phyloP scores from a whole-genome alignment of 2,329 filamentous ascomycete species.

The Volutella citrinella region DNA sequence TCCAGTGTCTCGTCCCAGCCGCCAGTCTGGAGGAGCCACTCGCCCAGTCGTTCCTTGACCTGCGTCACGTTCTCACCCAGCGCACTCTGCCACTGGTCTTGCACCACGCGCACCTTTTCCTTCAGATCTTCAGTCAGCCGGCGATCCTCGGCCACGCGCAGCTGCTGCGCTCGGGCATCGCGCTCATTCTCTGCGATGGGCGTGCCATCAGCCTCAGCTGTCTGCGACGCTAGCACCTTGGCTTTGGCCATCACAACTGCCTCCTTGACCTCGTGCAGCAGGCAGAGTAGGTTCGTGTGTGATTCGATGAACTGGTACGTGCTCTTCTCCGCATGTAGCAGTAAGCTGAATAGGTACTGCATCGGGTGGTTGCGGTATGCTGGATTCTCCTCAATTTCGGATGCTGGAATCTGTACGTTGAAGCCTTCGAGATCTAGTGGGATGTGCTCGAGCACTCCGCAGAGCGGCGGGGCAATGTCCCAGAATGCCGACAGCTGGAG shows the following conservation, averaged over 20 bases:
- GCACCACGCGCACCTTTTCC: constrained; percentile 87
- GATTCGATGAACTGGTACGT: constrained; percentile 97
- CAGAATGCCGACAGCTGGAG: constrained; percentile 92
- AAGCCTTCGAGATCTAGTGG: constrained; percentile 60
- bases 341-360: constrained; percentile 83
- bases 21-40: constrained; percentile 71
- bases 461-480: constrained; percentile 88
- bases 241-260: constrained; percentile 69
- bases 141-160: constrained; percentile 64
- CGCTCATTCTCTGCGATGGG: constrained; percentile 31
- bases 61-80: constrained; percentile 73
- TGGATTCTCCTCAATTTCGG: constrained; percentile 84
- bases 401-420: constrained; percentile 70
- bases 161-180: constrained; percentile 46
- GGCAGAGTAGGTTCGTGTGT: constrained; percentile 85
- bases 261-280: constrained; percentile 87
- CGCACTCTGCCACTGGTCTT: constrained; percentile 86
- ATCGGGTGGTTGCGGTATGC: constrained; percentile 76
- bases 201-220: constrained; percentile 37
- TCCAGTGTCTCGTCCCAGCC: constrained; percentile 82
- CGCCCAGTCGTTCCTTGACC: constrained; percentile 71
- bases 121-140: constrained; percentile 81
- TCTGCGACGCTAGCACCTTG: constrained; percentile 64
- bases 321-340: constrained; percentile 85
- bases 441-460: constrained; percentile 75